Conservation (phyloP, 1,139 yeast genomes). For the Barnettozyma hawaiiensis region DNA sequence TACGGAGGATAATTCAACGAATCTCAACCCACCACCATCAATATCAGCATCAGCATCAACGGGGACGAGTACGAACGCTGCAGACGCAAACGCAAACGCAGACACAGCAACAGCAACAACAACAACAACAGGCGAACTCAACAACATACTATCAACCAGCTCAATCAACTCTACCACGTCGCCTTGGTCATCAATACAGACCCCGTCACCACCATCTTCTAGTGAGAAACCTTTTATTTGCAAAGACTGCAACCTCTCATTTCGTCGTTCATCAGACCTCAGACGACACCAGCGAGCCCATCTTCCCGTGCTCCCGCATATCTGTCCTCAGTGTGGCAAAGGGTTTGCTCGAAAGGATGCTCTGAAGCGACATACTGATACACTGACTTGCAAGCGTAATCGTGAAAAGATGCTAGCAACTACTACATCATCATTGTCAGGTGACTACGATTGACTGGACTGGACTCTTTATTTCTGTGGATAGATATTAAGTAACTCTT, state of each 20-base stretch:
- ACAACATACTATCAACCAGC: slow-evolving; percentile 1
- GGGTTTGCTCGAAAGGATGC: slow-evolving; percentile 84
- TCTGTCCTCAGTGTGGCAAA: slow-evolving; percentile 69
- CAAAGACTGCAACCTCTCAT: slow-evolving; percentile 44
- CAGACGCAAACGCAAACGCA: too few relatives aligned
- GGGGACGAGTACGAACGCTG: too few relatives aligned
- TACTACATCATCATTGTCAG: too few relatives aligned
- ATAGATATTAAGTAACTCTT: background rate
- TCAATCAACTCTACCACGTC: slow-evolving; percentile 1
- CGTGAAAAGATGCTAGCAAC: slow-evolving; percentile 39
- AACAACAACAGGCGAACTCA: background rate
- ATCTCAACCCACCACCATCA: background rate
- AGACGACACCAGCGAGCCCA: slow-evolving; percentile 63
- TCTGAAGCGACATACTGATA: slow-evolving; percentile 63
- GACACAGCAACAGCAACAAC: background rate
- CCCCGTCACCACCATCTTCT: slow-evolving; percentile 2
- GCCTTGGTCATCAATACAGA: slow-evolving; percentile 2
- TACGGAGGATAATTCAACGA: background rate
- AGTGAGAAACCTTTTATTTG: slow-evolving; percentile 25
- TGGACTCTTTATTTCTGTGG: background rate
- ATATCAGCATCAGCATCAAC: slow-evolving; percentile 3
- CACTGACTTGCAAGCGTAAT: slow-evolving; percentile 69
- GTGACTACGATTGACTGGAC: slow-evolving; percentile 20
- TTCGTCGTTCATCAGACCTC: slow-evolving; percentile 57
- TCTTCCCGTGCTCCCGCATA: slow-evolving; percentile 47